Evolutionary conservation across 2,329 filamentous ascomycete species (phyloP).

Genomic region (Aspergillaceae sp.): DNA sequence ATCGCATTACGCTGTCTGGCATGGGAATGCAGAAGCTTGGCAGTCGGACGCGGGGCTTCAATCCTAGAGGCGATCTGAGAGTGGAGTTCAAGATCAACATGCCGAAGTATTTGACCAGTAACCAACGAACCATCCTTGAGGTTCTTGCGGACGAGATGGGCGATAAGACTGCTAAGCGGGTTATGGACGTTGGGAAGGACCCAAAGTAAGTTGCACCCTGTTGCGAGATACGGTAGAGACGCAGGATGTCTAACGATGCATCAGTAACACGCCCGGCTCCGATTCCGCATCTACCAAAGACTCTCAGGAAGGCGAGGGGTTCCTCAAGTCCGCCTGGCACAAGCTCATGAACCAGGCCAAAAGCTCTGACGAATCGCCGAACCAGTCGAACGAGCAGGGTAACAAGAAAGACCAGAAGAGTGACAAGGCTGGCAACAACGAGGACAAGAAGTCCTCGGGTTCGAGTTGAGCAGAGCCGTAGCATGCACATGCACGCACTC

Average conservation of each 20-base stretch:
- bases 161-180: slow-evolving; percentile 80
- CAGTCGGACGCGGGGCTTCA: slow-evolving; percentile 47
- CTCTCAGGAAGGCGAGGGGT: slow-evolving; percentile 72
- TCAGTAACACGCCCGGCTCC: background rate
- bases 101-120: slow-evolving; percentile 87
- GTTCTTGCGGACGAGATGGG: slow-evolving; percentile 95
- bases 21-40: slow-evolving; percentile 90
- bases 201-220: slow-evolving; percentile 22
- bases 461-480: slow-evolving; percentile 23
- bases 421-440: slow-evolving; percentile 18
- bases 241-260: background rate
- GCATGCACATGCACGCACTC: slow-evolving; percentile 4
- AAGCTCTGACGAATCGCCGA: slow-evolving; percentile 1
- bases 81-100: slow-evolving; percentile 93
- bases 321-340: slow-evolving; percentile 90
- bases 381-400: slow-evolving; percentile 15
- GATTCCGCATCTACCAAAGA: slow-evolving; percentile 24
- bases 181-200: slow-evolving; percentile 69
- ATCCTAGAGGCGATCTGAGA: slow-evolving; percentile 66
- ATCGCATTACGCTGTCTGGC: slow-evolving; percentile 77
- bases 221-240: background rate
- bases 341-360: slow-evolving; percentile 66
- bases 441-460: slow-evolving; percentile 33
- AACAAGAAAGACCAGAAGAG: slow-evolving; percentile 20
- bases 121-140: slow-evolving; percentile 87